These are phyloP conservation scores for Sequoiadendron giganteum DNA, from an alignment of 75 land plant species.

Conservation along the genomic window DNA sequence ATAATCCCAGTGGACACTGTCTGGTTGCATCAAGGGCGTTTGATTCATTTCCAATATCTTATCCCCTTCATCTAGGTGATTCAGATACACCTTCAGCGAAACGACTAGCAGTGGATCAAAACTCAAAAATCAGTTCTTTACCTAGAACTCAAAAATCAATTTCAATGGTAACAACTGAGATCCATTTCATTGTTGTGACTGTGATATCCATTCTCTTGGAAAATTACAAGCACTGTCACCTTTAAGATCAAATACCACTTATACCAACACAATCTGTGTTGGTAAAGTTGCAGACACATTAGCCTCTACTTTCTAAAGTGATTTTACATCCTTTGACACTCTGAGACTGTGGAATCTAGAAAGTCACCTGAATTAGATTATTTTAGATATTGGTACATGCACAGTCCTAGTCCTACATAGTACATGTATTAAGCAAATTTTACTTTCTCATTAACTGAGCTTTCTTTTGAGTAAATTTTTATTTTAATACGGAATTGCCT, in stretches of 20 bases:
- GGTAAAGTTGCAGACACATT: neutral
- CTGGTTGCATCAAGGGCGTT: conserved; percentile 61
- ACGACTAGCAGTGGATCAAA: conserved; percentile 47
- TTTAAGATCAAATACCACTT: neutral
- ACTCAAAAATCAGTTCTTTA: conserved; percentile 12
- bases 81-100: conserved; percentile 53
- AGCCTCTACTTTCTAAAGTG: neutral
- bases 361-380: neutral
- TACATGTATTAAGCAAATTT: neutral
- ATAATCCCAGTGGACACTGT: conserved; percentile 94
- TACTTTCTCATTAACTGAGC: neutral
- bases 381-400: neutral
- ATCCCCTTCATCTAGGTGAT: conserved; percentile 27
- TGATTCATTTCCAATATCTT: conserved; percentile 29
- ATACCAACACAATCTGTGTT: neutral
- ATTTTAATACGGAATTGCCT: conserved; percentile 6
- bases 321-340: neutral
- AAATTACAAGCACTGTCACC: neutral
- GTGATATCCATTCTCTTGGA: neutral
- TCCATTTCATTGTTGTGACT: neutral
- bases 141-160: conserved; percentile 15
- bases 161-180: conserved; percentile 39
- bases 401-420: neutral
- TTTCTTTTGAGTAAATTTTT: neutral
- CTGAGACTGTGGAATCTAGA: neutral